Evolutionary conservation across 2,329 filamentous ascomycete genomes (phyloP), one percentile per base, ranked within the genome.

Genomic region (Aspergillus candidus): DNA sequence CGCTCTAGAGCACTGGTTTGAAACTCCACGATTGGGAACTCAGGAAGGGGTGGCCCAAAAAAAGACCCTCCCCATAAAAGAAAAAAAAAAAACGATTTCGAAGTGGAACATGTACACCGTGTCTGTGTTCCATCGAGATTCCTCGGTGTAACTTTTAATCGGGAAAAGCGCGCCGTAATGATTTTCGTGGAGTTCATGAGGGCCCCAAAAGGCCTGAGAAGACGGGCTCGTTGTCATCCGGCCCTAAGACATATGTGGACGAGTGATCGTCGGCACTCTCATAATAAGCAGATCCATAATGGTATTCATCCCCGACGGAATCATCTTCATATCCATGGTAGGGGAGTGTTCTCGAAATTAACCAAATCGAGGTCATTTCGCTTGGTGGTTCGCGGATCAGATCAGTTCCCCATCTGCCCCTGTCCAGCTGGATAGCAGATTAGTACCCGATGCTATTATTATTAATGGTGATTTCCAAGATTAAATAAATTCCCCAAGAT

Each of bases 11-110:
- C 37, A 38, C 39, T 18, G 39, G 44, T 27, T 45, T 49, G 40
- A 51, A 50, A 45, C 49, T 37, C 34, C 46, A 48, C 46, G 36
- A 55, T 48, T 51, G 46, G 47, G 46, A 40, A 41, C 41, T 38
- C 37, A 48, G 39, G 41, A 40, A 48, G 38, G 39, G 41, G 18
- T 41, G 40, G 38, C 22, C 22, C 22, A 27, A 27, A 27, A 27
- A 27, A 7, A 10, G 22, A 27, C 22, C 7, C 22, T 27, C 22
- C 2, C 22, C 7, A 22, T 22, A 4, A 7, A 7, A 7, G 3
- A 27, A 27, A 27, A 27, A 7, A 7, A 10, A 27, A 27, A 27
- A 27, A 10, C 4, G 22, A 27, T 27, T 27, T 27, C 7, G 22
- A 27, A 2, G 22, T 27, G 22, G 22, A 27, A 27, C 22, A 27